Conservation (phyloP, 495 filamentous ascomycete species). For the Aspergillus sclerotioniger region DNA sequence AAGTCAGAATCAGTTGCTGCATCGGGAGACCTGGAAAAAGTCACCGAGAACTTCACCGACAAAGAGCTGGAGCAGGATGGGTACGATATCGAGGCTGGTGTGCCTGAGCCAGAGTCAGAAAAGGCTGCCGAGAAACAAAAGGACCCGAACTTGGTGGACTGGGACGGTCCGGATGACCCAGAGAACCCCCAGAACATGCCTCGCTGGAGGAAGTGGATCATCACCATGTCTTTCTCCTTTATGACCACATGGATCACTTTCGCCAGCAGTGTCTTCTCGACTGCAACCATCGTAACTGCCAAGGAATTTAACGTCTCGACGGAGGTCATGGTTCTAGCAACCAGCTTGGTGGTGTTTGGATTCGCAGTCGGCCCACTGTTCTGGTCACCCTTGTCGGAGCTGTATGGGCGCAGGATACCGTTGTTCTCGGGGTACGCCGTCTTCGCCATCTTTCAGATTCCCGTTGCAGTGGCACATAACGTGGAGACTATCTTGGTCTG, state of each 20-base stretch:
- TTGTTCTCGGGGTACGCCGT: constrained; percentile 54
- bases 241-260: constrained; percentile 64
- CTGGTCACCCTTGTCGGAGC: constrained; percentile 58
- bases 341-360: constrained; percentile 56
- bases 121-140: constrained; percentile 23
- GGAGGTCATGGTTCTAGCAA: constrained; percentile 57
- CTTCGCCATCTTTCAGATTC: constrained; percentile 63
- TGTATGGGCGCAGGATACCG: constrained; percentile 55
- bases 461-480: constrained; percentile 59
- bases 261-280: constrained; percentile 57
- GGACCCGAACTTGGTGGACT: constrained; percentile 45
- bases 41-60: background rate
- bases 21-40: constrained; percentile 11
- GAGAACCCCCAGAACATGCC: constrained; percentile 72
- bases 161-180: constrained; percentile 57
- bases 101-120: constrained; percentile 12
- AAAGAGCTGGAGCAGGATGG: constrained; percentile 14
- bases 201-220: constrained; percentile 61
- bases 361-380: constrained; percentile 52
- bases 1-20: constrained; percentile 12
- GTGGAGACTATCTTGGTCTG: constrained; percentile 57
- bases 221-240: constrained; percentile 58
- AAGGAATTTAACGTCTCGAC: constrained; percentile 50
- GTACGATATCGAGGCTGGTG: constrained; percentile 8
- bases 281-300: constrained; percentile 48